Evolutionary conservation across 768 basidiomycete genomes (phyloP), one percentile per base, ranked within the genome.

Genomic region (Lactarius akahatsu): DNA sequence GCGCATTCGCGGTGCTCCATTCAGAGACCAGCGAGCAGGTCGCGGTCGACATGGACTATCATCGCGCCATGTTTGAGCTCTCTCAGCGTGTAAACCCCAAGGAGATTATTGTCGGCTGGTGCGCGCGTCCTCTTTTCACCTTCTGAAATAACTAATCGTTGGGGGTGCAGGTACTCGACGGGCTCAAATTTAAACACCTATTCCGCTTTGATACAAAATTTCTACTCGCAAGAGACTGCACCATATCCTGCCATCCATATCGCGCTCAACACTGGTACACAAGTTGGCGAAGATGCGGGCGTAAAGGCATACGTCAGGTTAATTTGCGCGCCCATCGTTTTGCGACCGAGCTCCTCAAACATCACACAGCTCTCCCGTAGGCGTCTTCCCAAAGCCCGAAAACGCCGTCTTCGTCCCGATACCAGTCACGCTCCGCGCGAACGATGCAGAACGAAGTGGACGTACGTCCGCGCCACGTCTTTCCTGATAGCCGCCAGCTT

Each of bases 101-200:
- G 74, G 94, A 96, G 76, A 86, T 88, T 59, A 94, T 98, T 70
- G 94, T 98, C 50, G 96, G 96, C 71, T 98, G 96, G 96, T 97
- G 73, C 68, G 87, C 82, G 6, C 15, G n/a, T 47, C 45, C 45
- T 23, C 34, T 26, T 23, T 8, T 15, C 2, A 8, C 15, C 4
- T 28, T 15, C 86, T 90, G 30, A 90, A 87, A 74, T 92, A 94
- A 75, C 85, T 87, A 59, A 93, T 96, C 70, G 92, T 96, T 95
- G 95, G 74, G 65, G 86, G 34, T 8, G 18, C 73, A 94, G 94
- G 94, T 95, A 94, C 78, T 94, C 94, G 28, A 97, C 96, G 1
- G 92, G 92, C 65, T 89, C 92, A 15, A 86, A 86, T 70, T 83
- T 98, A 64, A 96, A 96, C 79, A 93, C 92, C 8, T 96, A 94